Evolutionary conservation across 2,329 filamentous ascomycete species (phyloP).

Genomic region (Alternaria triticina): DNA sequence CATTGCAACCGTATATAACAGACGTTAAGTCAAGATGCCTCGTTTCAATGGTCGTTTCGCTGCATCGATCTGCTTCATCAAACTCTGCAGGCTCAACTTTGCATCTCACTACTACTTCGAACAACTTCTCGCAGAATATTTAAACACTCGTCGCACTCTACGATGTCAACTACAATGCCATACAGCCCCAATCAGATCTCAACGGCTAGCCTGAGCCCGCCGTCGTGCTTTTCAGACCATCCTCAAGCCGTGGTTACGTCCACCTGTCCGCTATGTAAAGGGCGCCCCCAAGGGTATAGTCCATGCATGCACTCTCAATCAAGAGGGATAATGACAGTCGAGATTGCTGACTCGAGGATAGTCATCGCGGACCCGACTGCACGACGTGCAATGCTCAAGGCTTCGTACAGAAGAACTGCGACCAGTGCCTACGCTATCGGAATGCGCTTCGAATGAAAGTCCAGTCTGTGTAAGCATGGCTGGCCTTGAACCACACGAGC

Average conservation of each 20-base stretch:
- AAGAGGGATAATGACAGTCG: neutral
- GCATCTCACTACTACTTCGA: neutral
- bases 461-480: neutral
- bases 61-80: neutral
- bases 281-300: neutral
- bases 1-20: neutral
- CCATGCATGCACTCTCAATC: neutral
- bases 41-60: neutral
- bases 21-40: neutral
- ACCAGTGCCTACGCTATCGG: neutral
- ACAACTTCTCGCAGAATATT: neutral
- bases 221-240: neutral
- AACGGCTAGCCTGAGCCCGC: neutral
- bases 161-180: neutral
- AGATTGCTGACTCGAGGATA: neutral
- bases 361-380: neutral
- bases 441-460: neutral
- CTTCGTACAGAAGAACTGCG: neutral
- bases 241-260: neutral
- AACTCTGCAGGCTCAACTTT: neutral
- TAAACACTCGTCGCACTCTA: neutral
- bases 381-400: neutral
- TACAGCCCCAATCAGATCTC: neutral
- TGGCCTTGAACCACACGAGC: no score
- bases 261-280: neutral